Conservation (phyloP, 2,329 filamentous ascomycete genomes). For the Blastomyces percursus region DNA sequence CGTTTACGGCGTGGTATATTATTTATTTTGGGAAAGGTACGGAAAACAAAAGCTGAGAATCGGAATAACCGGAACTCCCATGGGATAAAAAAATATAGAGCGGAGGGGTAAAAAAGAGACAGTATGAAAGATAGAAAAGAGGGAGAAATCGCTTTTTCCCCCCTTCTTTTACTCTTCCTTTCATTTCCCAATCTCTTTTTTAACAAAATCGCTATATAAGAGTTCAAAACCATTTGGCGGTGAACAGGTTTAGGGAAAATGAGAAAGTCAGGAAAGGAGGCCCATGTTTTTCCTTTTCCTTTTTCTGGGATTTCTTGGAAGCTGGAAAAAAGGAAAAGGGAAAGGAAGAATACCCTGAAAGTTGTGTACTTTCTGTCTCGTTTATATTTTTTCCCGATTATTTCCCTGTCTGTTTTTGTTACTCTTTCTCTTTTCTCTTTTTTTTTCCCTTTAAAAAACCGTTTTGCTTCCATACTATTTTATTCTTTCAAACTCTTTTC, state of each 20-base stretch:
- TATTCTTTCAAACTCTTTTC: constrained; percentile 11
- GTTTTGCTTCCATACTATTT: background rate
- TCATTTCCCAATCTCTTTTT: background rate
- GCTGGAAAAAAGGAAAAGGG: background rate
- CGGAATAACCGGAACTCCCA: background rate
- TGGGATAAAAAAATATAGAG: background rate
- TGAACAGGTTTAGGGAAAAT: background rate
- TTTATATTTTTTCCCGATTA: constrained; percentile 3
- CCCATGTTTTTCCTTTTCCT: background rate
- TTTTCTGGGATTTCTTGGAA: constrained; percentile 10
- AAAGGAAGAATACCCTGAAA: constrained; percentile 4
- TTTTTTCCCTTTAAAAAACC: constrained; percentile 7
- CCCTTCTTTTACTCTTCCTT: no score
- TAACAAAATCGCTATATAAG: background rate
- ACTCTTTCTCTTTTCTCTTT: constrained; percentile 7
- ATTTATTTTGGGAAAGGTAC: background rate
- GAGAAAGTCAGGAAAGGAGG: no score
- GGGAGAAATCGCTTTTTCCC: no score
- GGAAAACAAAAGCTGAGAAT: background rate
- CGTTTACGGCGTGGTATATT: background rate
- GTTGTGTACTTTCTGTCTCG: background rate
- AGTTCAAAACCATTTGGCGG: background rate
- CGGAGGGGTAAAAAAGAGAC: background rate
- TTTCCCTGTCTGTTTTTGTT: constrained; percentile 8
- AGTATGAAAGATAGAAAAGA: background rate